A percentile compares a stretch with the other conserved stretches of the same genome.
Conservation (phyloP, 768 basidiomycete species). For the Mycena albidolilacea region DNA sequence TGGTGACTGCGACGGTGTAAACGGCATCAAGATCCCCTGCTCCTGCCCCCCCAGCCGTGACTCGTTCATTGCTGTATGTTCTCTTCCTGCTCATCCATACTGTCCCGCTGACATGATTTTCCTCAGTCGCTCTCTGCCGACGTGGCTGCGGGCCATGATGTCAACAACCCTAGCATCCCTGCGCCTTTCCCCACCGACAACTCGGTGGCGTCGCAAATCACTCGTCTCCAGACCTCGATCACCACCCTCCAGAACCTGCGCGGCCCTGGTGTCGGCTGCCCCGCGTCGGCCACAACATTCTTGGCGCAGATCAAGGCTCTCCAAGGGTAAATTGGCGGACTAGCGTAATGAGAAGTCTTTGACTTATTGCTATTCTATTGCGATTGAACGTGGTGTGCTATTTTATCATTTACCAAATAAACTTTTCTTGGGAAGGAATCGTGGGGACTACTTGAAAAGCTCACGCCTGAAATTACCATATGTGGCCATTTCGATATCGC, state of each 20-base stretch:
- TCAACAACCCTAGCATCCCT: slow-evolving; percentile 70
- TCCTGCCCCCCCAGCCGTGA: slow-evolving; percentile 72
- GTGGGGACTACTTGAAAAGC: background rate
- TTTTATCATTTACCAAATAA: slow-evolving; percentile 3
- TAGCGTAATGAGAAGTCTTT: background rate
- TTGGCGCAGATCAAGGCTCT: slow-evolving; percentile 47
- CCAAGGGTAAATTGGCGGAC: slow-evolving; percentile 44
- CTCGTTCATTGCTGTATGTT: slow-evolving; percentile 64
- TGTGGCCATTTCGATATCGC: too few relatives aligned
- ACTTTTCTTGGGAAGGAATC: slow-evolving; percentile 22
- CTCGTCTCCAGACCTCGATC: slow-evolving; percentile 72
- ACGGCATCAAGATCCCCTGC: slow-evolving; percentile 77
- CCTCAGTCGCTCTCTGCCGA: slow-evolving; percentile 65
- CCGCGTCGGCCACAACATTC: slow-evolving; percentile 48
- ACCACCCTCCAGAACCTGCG: slow-evolving; percentile 81
- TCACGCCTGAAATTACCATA: background rate
- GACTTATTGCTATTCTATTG: slow-evolving; percentile 21
- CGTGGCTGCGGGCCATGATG: slow-evolving; percentile 72
- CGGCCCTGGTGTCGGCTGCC: slow-evolving; percentile 80
- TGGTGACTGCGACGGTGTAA: slow-evolving; percentile 78
- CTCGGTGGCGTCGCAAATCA: slow-evolving; percentile 40
- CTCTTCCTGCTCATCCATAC: background rate
- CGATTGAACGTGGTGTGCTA: background rate
- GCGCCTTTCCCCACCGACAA: slow-evolving; percentile 76
- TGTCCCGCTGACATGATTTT: background rate